Conservation (phyloP, 805 yeast species). For the Candida ortonii region DNA sequence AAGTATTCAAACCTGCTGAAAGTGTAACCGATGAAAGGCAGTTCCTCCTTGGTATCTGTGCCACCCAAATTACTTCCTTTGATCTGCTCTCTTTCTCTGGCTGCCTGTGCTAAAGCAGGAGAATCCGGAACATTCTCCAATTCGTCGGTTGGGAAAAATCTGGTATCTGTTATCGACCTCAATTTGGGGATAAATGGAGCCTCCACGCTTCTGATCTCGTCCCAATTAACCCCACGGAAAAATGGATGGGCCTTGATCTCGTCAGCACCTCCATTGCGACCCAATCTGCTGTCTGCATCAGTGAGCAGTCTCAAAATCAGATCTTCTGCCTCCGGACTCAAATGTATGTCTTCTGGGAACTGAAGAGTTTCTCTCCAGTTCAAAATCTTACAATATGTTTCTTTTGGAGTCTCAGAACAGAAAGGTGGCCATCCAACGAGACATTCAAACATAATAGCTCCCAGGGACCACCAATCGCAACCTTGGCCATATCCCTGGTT, state of each 20-base stretch:
- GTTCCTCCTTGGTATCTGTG: constrained; percentile 69
- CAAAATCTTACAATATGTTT: constrained; percentile 85
- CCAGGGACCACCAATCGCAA: constrained; percentile 98
- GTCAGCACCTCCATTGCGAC: constrained; percentile 87
- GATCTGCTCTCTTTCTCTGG: constrained; percentile 57
- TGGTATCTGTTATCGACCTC: constrained; percentile 88
- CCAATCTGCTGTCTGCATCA: constrained; percentile 74
- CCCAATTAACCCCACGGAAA: constrained; percentile 96
- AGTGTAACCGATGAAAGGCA: constrained; percentile 97
- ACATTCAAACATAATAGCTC: constrained; percentile 96
- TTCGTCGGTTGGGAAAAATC: constrained; percentile 98
- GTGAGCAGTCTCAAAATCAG: constrained; percentile 74
- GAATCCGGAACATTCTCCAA: constrained; percentile 91
- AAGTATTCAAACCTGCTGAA: constrained; percentile 91
- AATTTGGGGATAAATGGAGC: constrained; percentile 94
- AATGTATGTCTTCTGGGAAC: constrained; percentile 89
- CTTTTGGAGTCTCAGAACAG: constrained; percentile 92
- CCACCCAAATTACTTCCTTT: constrained; percentile 40
- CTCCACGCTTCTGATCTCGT: constrained; percentile 76
- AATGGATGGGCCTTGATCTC: constrained; percentile 90
- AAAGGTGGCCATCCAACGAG: constrained; percentile 97
- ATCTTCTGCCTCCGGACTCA: constrained; percentile 86
- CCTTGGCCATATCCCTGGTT: constrained; percentile 96
- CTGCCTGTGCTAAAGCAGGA: constrained; percentile 68
- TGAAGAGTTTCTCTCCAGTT: constrained; percentile 87